Conservation (phyloP, 192 early-diverging fungal species). For the Mortierella hygrophila region DNA sequence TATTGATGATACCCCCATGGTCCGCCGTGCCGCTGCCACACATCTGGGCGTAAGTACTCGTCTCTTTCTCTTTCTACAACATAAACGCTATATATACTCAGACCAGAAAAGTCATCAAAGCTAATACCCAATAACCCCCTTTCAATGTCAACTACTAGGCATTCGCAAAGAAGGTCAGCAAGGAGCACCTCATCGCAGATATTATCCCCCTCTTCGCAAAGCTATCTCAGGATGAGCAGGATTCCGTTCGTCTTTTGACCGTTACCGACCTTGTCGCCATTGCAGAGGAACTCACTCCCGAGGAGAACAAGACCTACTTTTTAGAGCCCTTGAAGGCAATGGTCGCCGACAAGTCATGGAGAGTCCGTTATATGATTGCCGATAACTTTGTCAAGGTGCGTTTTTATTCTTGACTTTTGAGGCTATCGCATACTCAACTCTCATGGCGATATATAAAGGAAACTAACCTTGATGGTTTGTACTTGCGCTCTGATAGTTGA, state of each 20-base stretch:
- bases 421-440: neutral
- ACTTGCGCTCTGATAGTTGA: slow-evolving; percentile 60
- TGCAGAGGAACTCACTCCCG: slow-evolving; percentile 81
- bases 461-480: neutral
- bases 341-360: slow-evolving; percentile 96
- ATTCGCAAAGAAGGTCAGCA: slow-evolving; percentile 76
- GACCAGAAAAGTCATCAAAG: neutral
- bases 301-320: slow-evolving; percentile 83
- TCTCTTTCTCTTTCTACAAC: neutral
- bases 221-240: slow-evolving; percentile 88
- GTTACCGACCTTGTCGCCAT: slow-evolving; percentile 93
- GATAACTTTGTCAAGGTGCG: slow-evolving; percentile 94
- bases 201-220: slow-evolving; percentile 89
- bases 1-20: slow-evolving; percentile 98
- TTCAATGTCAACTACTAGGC: slow-evolving; percentile 56
- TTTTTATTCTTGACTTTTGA: neutral
- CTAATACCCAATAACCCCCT: neutral
- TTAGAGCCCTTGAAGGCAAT: slow-evolving; percentile 79
- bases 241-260: slow-evolving; percentile 96
- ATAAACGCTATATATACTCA: neutral
- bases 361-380: slow-evolving; percentile 99
- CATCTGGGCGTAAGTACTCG: slow-evolving; percentile 73
- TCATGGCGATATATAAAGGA: neutral
- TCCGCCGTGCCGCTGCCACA: slow-evolving; percentile 92
- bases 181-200: slow-evolving; percentile 83